Base-by-base conservation (phyloP, 2,329 filamentous ascomycete genomes). In the Diaporthe sp. region DNA sequence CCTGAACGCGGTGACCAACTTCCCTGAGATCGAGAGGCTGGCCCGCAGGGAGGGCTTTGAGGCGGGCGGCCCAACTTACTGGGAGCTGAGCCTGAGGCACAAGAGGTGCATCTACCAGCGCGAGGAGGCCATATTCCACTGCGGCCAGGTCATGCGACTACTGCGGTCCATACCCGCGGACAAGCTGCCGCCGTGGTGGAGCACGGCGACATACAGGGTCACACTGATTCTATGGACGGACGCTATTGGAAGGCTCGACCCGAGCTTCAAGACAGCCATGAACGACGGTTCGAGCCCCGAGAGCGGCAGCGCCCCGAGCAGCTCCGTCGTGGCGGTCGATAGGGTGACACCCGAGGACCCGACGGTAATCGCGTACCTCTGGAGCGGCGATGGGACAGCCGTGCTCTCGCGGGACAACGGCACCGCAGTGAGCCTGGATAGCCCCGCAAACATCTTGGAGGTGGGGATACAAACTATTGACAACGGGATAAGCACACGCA, bases 171-270 rank as follows among this genome's bases (percentile, higher is more conserved):
- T 94, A 89, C 88, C 90, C 2, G 84, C 85, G 42, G 88, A 91
- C 67, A 86, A 89, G 4, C 88, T 92, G 31, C 93, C 93, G 8
- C 89, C 88, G 51, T 95, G 93, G 93, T 94, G 92, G 92, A 86
- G 91, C n/a, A 89, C 88, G 2, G 92, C 92, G 4, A 85, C 94
- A 55, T 94, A 94, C 81, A 90, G 93, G n/a, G 92, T 88, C 2
- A 88, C 88, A 5, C 84, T 93, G 74, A 88, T 92, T 55, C 84
- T 93, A 3, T 93, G 91, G 92, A 86, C 88, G 3, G 90, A 93
- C 78, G 90, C 90, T 78, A 82, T 93, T 85, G 80, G 76, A 8
- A 86, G 87, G 74, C 85, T 88, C 75, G 88, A 91, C 75, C 80
- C 81, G 28, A 80, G 78, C 77, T 84, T 86, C 77, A 82, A 84